phyloP scores from a whole-genome alignment of 257 asterid genomes.

The Eustoma russellianum region DNA sequence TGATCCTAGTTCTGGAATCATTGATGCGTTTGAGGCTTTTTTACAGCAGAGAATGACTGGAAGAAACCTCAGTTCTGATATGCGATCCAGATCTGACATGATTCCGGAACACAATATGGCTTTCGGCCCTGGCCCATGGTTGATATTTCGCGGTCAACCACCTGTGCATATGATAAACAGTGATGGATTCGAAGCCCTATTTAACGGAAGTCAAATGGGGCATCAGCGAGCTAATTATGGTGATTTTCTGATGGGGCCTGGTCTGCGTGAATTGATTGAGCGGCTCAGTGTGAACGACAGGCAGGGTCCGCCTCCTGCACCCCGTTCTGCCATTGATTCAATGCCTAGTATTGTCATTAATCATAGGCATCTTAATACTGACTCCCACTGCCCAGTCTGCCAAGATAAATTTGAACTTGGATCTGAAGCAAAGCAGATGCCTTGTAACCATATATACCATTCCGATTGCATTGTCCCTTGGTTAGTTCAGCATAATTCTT shows the following conservation, averaged over 20 bases:
- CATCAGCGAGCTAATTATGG: conserved; percentile 26
- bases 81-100: conserved; percentile 48
- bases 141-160: conserved; percentile 39
- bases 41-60: conserved; percentile 80
- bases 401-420: conserved; percentile 40
- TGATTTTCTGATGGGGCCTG: conserved; percentile 31
- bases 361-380: conserved; percentile 25
- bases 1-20: conserved; percentile 36
- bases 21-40: conserved; percentile 66
- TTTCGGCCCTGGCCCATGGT: conserved; percentile 40
- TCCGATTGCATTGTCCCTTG: conserved; percentile 50
- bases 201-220: conserved; percentile 25
- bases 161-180: conserved; percentile 17
- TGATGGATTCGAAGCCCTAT: conserved; percentile 25
- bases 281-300: conserved; percentile 30
- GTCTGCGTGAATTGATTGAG: conserved; percentile 29
- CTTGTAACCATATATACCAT: conserved; percentile 48
- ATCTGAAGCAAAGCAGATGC: conserved; percentile 43
- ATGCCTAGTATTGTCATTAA: conserved; percentile 36
- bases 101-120: conserved; percentile 28
- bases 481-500: conserved; percentile 48
- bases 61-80: conserved; percentile 54
- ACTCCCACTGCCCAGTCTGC: conserved; percentile 50
- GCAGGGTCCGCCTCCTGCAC: conserved; percentile 45
- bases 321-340: conserved; percentile 37